Percentiles rank a stretch among this genome's conserved stretches.
phyloP scores from a whole-genome alignment of 495 filamentous ascomycete species.

The Lichina pygmaea region DNA sequence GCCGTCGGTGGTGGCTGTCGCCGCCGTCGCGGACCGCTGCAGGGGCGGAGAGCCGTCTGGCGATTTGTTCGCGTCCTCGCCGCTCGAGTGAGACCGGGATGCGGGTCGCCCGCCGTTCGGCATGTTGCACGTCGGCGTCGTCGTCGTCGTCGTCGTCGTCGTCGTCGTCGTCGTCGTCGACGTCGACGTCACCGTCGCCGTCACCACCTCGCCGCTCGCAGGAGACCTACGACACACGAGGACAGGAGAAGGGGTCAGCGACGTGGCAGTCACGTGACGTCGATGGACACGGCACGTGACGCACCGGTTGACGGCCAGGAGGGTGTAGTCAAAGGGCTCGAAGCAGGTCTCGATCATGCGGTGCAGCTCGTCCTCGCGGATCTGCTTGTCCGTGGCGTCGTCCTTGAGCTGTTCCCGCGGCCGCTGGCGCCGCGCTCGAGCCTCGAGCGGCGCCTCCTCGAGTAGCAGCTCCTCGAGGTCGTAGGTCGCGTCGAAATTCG shows the following conservation, averaged over 20 bases:
- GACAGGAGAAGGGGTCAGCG: neutral
- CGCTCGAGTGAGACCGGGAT: neutral
- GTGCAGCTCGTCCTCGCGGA: slow-evolving; percentile 80
- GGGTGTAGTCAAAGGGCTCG: slow-evolving; percentile 84
- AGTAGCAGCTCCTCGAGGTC: slow-evolving; percentile 83
- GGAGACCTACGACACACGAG: neutral
- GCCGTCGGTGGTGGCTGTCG: neutral
- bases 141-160: neutral
- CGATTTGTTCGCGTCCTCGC: neutral
- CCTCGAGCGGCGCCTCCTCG: slow-evolving; percentile 88
- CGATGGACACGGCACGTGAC: neutral
- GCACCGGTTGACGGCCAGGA: slow-evolving; percentile 24
- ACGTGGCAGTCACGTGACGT: neutral
- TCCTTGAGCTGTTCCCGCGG: slow-evolving; percentile 74
- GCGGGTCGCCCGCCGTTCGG: neutral
- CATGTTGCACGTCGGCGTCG: neutral
- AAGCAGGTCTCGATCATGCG: slow-evolving; percentile 86
- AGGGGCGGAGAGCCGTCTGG: neutral
- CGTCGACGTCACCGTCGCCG: neutral
- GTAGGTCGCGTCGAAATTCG: slow-evolving; percentile 96
- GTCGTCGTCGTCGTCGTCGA: neutral
- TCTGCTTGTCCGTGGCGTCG: slow-evolving; percentile 87
- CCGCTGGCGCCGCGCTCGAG: slow-evolving; percentile 74
- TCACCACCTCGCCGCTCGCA: neutral
- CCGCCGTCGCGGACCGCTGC: neutral